A percentile compares a stretch with the other conserved stretches of the same genome.
These are phyloP conservation scores for Plasmopara viticola DNA, from an alignment of 352 stramenopile species.

Conservation along the genomic window DNA sequence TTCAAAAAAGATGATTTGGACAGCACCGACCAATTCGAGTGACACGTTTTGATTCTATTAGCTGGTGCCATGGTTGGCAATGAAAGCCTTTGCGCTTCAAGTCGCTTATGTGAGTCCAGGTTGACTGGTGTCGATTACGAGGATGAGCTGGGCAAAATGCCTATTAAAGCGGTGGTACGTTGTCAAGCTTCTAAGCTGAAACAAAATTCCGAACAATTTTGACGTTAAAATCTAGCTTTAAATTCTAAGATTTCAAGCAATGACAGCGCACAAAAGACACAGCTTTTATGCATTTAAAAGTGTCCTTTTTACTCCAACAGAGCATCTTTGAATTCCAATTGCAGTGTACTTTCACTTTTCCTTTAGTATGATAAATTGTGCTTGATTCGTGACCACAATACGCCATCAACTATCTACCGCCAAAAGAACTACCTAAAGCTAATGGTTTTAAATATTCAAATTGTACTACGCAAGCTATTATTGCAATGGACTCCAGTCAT, in stretches of 20 bases:
- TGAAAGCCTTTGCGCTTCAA: slow-evolving; percentile 52
- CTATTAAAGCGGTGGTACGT: not conserved
- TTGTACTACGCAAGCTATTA: no score
- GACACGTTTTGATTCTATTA: slow-evolving; percentile 5
- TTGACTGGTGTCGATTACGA: slow-evolving; percentile 12
- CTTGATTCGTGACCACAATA: no score
- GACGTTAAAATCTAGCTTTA: not conserved
- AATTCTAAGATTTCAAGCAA: not conserved
- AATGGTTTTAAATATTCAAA: no score
- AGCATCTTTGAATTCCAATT: no score
- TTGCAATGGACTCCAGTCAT: no score
- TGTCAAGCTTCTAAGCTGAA: not conserved
- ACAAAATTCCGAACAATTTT: not conserved
- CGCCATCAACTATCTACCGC: no score
- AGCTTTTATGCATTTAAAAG: no score
- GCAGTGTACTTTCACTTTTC: no score
- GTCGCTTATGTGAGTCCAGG: slow-evolving; percentile 25
- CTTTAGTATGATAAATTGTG: no score
- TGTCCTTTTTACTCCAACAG: no score
- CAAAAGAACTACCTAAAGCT: no score
- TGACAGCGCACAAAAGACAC: not conserved
- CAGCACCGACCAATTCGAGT: slow-evolving; percentile 38
- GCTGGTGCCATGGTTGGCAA: slow-evolving; percentile 15
- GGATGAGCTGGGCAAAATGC: slow-evolving; percentile 8
- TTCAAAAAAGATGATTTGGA: slow-evolving; percentile 73